Conservation (phyloP, 1,284 basidiomycete species). For the Mycena citricolor region DNA sequence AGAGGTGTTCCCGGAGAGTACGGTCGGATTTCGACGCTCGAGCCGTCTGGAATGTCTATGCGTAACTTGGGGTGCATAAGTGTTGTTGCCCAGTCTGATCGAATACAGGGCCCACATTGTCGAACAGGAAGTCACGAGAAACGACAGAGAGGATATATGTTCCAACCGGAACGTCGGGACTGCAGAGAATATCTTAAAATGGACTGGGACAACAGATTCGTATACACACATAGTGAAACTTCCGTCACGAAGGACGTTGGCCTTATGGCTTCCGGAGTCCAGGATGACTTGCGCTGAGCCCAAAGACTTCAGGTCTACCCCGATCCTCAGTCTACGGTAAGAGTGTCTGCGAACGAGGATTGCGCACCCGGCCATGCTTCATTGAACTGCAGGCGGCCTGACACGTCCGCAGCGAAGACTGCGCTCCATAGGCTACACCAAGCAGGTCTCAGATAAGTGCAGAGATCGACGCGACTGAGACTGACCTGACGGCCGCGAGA, state of each 20-base stretch:
- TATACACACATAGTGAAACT: conserved; percentile 61
- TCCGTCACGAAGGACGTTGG: conserved; percentile 55
- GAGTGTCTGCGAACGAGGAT: not conserved
- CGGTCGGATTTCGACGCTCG: conserved; percentile 56
- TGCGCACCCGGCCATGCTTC: conserved; percentile 56
- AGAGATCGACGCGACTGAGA: not conserved
- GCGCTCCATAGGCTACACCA: conserved; percentile 14
- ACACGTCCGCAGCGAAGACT: conserved; percentile 49
- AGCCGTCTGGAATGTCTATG: conserved; percentile 58
- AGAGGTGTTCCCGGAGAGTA: conserved; percentile 70
- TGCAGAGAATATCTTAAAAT: conserved; percentile 31
- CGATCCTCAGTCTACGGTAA: conserved; percentile 4
- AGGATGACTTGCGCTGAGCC: conserved; percentile 60
- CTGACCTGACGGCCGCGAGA: conserved; percentile 13
- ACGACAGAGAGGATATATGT: conserved; percentile 67
- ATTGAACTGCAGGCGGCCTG: conserved; percentile 65
- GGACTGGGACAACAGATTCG: conserved; percentile 7
- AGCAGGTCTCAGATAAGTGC: not conserved
- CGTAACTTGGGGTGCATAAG: conserved; percentile 50
- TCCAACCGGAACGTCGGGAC: conserved; percentile 62
- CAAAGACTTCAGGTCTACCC: conserved; percentile 44
- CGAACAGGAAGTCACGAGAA: conserved; percentile 65
- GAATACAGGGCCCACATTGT: conserved; percentile 55
- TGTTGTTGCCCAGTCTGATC: conserved; percentile 7
- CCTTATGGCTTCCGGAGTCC: conserved; percentile 55